These are phyloP conservation scores for Camelina laxa DNA, from an alignment of 345 rosid genomes.

Conservation along the genomic window DNA sequence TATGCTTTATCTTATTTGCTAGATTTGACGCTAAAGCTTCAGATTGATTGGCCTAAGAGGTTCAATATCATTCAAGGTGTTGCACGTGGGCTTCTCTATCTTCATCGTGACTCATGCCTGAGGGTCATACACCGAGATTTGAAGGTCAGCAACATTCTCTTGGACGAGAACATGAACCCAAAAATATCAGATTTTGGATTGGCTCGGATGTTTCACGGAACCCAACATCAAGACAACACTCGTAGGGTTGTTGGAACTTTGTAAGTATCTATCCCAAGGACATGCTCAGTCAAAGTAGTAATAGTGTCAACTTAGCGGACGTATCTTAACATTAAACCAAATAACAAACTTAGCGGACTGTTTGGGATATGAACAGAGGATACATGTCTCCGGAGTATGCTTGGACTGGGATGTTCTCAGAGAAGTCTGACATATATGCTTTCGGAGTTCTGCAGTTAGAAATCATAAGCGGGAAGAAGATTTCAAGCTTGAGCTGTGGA, in stretches of 20 bases:
- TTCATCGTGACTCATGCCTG: conserved; percentile 23
- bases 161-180: conserved; percentile 18
- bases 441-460: conserved; percentile 46
- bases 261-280: conserved; percentile 3
- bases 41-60: conserved; percentile 30
- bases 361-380: conserved; percentile 27
- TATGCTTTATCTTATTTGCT: not conserved
- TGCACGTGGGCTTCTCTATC: conserved; percentile 20
- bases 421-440: conserved; percentile 53
- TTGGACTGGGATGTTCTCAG: conserved; percentile 48
- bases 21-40: conserved; percentile 23
- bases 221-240: conserved; percentile 26
- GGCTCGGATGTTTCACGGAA: conserved; percentile 26
- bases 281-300: not conserved
- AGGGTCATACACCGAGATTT: conserved; percentile 27
- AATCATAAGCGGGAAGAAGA: conserved; percentile 20
- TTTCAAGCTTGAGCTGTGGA: conserved; percentile 23
- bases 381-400: conserved; percentile 56
- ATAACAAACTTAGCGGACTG: not conserved
- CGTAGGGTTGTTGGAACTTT: conserved; percentile 25
- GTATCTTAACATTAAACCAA: no score
- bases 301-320: not conserved
- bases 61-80: conserved; percentile 25
- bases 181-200: conserved; percentile 30
- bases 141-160: conserved; percentile 26